phyloP scores from a whole-genome alignment of 768 basidiomycete species.

The Boletus rubescentipes region DNA sequence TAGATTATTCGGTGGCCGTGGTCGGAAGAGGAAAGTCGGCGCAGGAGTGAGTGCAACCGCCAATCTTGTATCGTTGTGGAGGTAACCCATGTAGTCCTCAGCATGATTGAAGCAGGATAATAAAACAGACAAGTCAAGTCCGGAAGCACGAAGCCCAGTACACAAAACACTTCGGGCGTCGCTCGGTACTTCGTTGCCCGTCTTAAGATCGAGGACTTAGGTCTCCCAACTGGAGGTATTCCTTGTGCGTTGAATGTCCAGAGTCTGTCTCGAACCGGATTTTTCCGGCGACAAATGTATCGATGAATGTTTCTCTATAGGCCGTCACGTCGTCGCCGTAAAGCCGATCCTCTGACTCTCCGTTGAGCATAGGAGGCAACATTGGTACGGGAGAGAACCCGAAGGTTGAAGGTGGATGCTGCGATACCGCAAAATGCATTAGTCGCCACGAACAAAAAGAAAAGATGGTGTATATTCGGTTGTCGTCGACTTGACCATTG shows the following conservation, averaged over 20 bases:
- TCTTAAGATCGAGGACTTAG: conserved; percentile 31
- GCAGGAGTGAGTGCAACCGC: too few relatives aligned
- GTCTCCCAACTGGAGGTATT: conserved; percentile 44
- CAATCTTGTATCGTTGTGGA: too few relatives aligned
- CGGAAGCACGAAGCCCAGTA: conserved; percentile 45
- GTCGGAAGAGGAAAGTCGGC: too few relatives aligned
- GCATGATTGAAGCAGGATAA: conserved; percentile 24
- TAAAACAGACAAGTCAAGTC: neutral
- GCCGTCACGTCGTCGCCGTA: conserved; percentile 51
- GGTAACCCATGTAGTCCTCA: too few relatives aligned
- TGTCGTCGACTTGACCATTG: too few relatives aligned
- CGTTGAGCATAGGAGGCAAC: conserved; percentile 41
- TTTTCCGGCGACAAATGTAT: conserved; percentile 42
- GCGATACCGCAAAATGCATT: neutral
- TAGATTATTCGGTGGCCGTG: too few relatives aligned
- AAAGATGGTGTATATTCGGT: too few relatives aligned
- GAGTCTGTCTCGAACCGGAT: conserved; percentile 47
- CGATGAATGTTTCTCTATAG: conserved; percentile 57
- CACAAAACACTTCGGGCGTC: conserved; percentile 57
- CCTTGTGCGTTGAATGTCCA: conserved; percentile 40
- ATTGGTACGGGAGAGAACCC: conserved; percentile 56
- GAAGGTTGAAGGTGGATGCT: conserved; percentile 66
- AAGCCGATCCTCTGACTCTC: conserved; percentile 38
- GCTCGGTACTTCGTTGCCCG: conserved; percentile 29
- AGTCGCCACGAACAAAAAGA: neutral